These are phyloP conservation scores for Scleromitrula shiraiana DNA, from an alignment of 2,329 filamentous ascomycete species.

Conservation along the genomic window DNA sequence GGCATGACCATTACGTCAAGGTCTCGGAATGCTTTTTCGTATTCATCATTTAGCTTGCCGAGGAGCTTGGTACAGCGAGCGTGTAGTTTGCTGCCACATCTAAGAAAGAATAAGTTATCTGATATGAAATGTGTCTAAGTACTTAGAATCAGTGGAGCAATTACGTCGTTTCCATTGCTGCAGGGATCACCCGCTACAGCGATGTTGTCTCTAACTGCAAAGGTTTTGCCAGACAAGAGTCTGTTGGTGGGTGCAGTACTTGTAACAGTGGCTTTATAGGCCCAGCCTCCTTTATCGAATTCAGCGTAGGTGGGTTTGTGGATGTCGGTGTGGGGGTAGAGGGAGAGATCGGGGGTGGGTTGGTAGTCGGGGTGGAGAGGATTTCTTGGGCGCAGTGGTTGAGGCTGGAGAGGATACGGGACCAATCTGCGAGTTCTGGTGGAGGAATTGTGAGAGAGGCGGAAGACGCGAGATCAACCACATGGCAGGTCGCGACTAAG, in stretches of 20 bases:
- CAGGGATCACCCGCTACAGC: conserved; percentile 19
- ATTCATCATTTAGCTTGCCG: conserved; percentile 38
- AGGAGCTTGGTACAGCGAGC: conserved; percentile 39
- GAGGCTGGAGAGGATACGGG: conserved; percentile 16
- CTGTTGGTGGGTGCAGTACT: conserved; percentile 23
- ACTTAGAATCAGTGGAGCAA: conserved; percentile 20
- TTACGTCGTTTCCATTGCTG: conserved; percentile 22
- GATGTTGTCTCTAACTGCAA: conserved; percentile 23
- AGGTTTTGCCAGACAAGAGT: conserved; percentile 14
- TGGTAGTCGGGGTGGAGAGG: conserved; percentile 17
- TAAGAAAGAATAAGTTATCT: not conserved
- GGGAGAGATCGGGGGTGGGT: conserved; percentile 13
- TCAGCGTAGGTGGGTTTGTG: conserved; percentile 12
- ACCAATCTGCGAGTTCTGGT: conserved; percentile 16
- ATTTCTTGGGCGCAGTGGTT: conserved; percentile 21
- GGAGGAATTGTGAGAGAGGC: conserved; percentile 14
- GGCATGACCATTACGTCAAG: conserved; percentile 42
- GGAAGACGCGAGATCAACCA: conserved; percentile 12
- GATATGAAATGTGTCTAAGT: not conserved
- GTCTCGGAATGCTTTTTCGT: conserved; percentile 33
- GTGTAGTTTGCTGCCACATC: conserved; percentile 33
- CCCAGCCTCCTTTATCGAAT: conserved; percentile 22
- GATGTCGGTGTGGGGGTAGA: conserved; percentile 21
- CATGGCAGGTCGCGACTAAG: conserved; percentile 15
- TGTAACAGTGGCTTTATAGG: conserved; percentile 40